Base-by-base conservation (phyloP, 805 yeast genomes). In the Ogataea methanolica region DNA sequence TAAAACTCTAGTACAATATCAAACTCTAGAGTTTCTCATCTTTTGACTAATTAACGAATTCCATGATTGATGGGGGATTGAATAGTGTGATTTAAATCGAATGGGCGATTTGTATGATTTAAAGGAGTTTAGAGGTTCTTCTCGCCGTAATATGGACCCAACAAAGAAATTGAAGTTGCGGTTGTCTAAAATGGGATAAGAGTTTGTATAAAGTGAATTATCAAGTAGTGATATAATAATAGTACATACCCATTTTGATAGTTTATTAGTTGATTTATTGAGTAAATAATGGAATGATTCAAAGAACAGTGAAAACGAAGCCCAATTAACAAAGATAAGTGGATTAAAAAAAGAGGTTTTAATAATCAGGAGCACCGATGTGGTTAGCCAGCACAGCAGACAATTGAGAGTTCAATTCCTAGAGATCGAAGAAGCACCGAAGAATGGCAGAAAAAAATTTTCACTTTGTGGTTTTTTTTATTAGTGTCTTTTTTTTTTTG, bases 231-330 rank as follows among this genome's bases (percentile, higher is more conserved):
- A 21, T 33, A 36, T 19, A 35, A 9, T 23, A 36, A 36, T 6
- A 26, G 19, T 42, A 54, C 58, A 41, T 54, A 54, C 58, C 58
- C 58, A 54, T 54, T 54, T 54, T 54, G 56, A 54, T 42, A 44
- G 35, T 41, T 47, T 40, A 26, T 45, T 45, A 41, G 34, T 44
- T 39, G 42, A 22, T 44, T 48, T 41, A 45, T 39, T 23, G 45
- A 40, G 38, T 44, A 48, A 46, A 46, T 50, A 51, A 51, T 41
- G 47, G 48, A 44, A 43, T 5, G 36, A 17, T 29, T 31, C 19
- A 39, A 40, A 16, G 16, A 19, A 11, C 19, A 12, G 9, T 16
- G 9, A 39, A 39, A 37, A 34, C 9, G 15, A 37, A 37, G 21
- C 23, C 12, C 14, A 15, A 42, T n/a, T 37, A 19, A 7, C 5